Conservation (phyloP, 352 stramenopile genomes). For the Phytophthora citricola region DNA sequence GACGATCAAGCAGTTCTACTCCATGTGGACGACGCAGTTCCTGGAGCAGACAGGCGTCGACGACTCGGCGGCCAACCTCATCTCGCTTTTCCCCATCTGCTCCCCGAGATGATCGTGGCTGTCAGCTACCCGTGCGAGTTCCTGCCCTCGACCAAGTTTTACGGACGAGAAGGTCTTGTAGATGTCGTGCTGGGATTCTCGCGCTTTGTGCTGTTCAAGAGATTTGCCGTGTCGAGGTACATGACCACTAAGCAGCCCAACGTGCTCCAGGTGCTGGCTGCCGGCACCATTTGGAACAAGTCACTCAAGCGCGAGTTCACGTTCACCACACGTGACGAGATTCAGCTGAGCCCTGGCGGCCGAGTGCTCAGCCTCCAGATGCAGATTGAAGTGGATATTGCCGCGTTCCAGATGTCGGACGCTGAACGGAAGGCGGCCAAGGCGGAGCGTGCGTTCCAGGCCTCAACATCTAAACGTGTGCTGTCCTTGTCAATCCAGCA, state of each 20-base stretch:
- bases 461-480: slow-evolving; percentile 82
- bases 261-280: slow-evolving; percentile 75
- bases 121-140: slow-evolving; percentile 86
- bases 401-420: slow-evolving; percentile 83
- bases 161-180: slow-evolving; percentile 82
- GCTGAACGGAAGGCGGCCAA: slow-evolving; percentile 73
- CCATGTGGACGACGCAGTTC: slow-evolving; percentile 80
- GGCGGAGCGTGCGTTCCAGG: slow-evolving; percentile 68
- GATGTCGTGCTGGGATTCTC: slow-evolving; percentile 80
- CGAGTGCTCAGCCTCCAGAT: slow-evolving; percentile 83
- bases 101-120: slow-evolving; percentile 78
- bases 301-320: slow-evolving; percentile 77
- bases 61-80: slow-evolving; percentile 66
- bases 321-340: slow-evolving; percentile 85
- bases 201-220: slow-evolving; percentile 77
- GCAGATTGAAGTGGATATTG: slow-evolving; percentile 86
- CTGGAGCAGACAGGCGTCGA: slow-evolving; percentile 62
- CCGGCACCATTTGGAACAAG: slow-evolving; percentile 86
- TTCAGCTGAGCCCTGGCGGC: slow-evolving; percentile 77
- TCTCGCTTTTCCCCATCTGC: slow-evolving; percentile 84
- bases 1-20: slow-evolving; percentile 87
- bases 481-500: slow-evolving; percentile 91
- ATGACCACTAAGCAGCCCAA: slow-evolving; percentile 85
- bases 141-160: slow-evolving; percentile 76
- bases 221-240: slow-evolving; percentile 75